Conservation (phyloP, 192 early-diverging fungal genomes). For the Coemansia sp. region DNA sequence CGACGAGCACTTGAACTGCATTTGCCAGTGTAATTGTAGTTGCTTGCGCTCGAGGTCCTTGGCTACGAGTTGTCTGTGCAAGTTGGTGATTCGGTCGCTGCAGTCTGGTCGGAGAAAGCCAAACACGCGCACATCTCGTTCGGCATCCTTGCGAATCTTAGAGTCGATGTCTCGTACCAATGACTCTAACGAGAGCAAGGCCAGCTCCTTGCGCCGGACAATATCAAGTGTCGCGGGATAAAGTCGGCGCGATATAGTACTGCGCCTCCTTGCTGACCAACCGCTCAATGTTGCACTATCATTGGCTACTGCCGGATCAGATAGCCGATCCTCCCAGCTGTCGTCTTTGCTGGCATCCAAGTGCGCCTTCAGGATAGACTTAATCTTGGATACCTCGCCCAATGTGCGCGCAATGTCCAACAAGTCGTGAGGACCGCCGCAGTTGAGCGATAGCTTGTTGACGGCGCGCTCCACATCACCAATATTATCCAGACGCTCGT, state of each 20-base stretch:
- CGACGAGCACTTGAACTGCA: conserved; percentile 35
- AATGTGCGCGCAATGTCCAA: conserved; percentile 63
- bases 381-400: conserved; percentile 55
- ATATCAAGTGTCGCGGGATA: conserved; percentile 10
- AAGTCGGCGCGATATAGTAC: neutral
- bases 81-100: conserved; percentile 29
- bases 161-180: conserved; percentile 44
- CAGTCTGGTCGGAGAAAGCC: conserved; percentile 59
- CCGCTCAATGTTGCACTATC: neutral
- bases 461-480: conserved; percentile 71
- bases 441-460: conserved; percentile 69
- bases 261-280: neutral
- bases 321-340: neutral
- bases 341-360: neutral
- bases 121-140: conserved; percentile 48
- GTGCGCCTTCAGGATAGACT: conserved; percentile 42
- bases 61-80: conserved; percentile 47
- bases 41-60: conserved; percentile 49
- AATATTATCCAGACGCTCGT: conserved; percentile 60
- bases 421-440: conserved; percentile 65
- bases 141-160: conserved; percentile 56
- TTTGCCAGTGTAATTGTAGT: conserved; percentile 47
- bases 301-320: neutral
- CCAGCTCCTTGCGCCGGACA: conserved; percentile 29
- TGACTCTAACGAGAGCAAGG: conserved; percentile 48